Evolutionary conservation across 176 grass and related monocot species (phyloP), one percentile per base, ranked within the genome.

Genomic region (Musa schizocarpa): DNA sequence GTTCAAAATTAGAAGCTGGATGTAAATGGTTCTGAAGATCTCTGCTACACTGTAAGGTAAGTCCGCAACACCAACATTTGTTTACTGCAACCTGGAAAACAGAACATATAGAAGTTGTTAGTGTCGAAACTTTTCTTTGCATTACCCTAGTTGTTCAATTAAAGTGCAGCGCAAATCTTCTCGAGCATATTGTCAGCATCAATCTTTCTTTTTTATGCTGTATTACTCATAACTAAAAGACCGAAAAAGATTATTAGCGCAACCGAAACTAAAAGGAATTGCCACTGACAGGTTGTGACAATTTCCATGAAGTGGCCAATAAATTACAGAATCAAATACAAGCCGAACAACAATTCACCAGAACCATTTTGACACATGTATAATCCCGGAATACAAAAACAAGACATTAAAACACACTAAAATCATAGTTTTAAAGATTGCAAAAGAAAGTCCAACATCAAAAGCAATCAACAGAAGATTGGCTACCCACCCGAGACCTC

Each of bases 31-130:
- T 68, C 26, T 78, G 75, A 70, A 90, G 80, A 54, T 89, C 76
- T 5, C 19, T 49, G 75, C 69, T 82, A 53, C 78, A 61, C 23
- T 86, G 20, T 26, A 92, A 92, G 54, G 68, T 22, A 68, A 86
- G 51, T 9, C 77, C 72, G 68, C 86, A 97, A 65, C 78, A 78
- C 90, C 95, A 99, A 64, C 88, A 88, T 68, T 82, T 87, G 9
- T 94, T 92, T 68, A 89, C 75, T 1, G 86, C 82, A 81, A 92
- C 95, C 95, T 94, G 77, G 9, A 77, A 89, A 86, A 64, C 29
- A 78, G n/a, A 49, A 13, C 48, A 6, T 14, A 25, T 23, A 19
- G 1, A 7, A 67, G 17, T 62, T 72, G 19, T 23, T 2, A 75
- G 11, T 13, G 9, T 55, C 50, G 55, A 9, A 9, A 75, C 22